Evolutionary conservation across 129 eudicot genomes (phyloP).

Genomic region (Oenanthe sinensis): DNA sequence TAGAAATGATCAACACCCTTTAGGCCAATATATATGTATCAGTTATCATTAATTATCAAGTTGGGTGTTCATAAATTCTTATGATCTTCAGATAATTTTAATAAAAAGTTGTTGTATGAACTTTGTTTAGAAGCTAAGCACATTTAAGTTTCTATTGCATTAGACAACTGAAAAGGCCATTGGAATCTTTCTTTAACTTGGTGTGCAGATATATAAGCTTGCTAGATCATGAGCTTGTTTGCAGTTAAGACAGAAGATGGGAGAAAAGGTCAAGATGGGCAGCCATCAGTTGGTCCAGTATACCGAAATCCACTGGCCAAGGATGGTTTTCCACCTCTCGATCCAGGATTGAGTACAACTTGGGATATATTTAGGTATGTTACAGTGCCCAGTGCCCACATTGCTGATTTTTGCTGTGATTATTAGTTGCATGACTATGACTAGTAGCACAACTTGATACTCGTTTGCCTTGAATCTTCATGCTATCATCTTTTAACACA

Average conservation of each 20-base stretch:
- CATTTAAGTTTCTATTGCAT: neutral
- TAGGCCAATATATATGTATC: neutral
- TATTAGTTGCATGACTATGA: neutral
- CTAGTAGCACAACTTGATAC: neutral
- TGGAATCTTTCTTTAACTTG: neutral
- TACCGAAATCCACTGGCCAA: constrained; percentile 58
- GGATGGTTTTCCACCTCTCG: constrained; percentile 67
- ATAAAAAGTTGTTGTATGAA: neutral
- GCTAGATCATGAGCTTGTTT: constrained; percentile 32
- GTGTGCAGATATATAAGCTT: neutral
- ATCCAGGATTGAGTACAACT: constrained; percentile 40
- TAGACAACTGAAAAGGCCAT: neutral
- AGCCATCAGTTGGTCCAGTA: constrained; percentile 76
- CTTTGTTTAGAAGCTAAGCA: neutral
- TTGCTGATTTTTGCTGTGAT: neutral
- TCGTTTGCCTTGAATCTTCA: neutral
- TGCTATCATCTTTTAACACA: neutral
- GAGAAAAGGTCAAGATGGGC: constrained; percentile 55
- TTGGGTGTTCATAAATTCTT: neutral
- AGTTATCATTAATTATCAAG: neutral
- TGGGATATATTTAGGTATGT: constrained; percentile 80
- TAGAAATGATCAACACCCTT: neutral
- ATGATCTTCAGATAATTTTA: neutral
- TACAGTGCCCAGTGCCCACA: neutral
- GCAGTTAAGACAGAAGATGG: constrained; percentile 73